These are phyloP conservation scores for Wickerhamiella musiphila DNA, from an alignment of 805 yeast species.

Conservation along the genomic window DNA sequence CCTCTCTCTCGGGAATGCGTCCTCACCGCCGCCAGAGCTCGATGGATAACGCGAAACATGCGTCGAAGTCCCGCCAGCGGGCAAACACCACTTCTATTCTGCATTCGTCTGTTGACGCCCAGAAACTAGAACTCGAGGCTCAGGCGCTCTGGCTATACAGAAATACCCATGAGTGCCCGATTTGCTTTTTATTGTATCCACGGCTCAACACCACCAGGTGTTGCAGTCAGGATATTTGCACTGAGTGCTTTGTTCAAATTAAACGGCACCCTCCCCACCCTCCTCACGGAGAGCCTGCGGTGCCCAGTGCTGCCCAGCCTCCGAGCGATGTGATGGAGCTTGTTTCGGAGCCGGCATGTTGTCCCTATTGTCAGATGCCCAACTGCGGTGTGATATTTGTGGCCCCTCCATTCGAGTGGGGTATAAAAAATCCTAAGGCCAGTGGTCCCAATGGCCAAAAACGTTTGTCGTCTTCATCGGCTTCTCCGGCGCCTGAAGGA, in stretches of 20 bases:
- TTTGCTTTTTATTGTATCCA: slow-evolving; percentile 81
- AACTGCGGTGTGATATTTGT: slow-evolving; percentile 71
- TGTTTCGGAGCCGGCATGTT: slow-evolving; percentile 71
- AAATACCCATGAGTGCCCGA: slow-evolving; percentile 73
- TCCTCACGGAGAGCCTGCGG: slow-evolving; percentile 43
- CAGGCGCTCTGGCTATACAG: slow-evolving; percentile 42
- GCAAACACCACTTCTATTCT: slow-evolving; percentile 9
- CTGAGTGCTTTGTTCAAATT: slow-evolving; percentile 94
- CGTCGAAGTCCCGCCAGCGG: too few relatives aligned
- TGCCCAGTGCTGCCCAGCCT: slow-evolving; percentile 27
- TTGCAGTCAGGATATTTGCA: slow-evolving; percentile 83
- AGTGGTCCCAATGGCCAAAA: background rate
- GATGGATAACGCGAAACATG: too few relatives aligned
- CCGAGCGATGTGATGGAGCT: slow-evolving; percentile 23
- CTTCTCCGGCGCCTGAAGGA: background rate
- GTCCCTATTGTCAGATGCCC: slow-evolving; percentile 86
- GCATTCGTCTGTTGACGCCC: background rate
- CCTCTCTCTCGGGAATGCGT: too few relatives aligned
- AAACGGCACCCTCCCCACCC: slow-evolving; percentile 85
- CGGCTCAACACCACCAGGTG: slow-evolving; percentile 66
- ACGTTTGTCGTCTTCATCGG: background rate
- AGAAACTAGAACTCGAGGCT: slow-evolving; percentile 5
- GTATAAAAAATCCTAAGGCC: slow-evolving; percentile 13
- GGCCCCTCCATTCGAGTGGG: slow-evolving; percentile 43
- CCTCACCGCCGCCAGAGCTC: too few relatives aligned